phyloP scores from a whole-genome alignment of 1,284 basidiomycete species.

The Ganoderma sinense region DNA sequence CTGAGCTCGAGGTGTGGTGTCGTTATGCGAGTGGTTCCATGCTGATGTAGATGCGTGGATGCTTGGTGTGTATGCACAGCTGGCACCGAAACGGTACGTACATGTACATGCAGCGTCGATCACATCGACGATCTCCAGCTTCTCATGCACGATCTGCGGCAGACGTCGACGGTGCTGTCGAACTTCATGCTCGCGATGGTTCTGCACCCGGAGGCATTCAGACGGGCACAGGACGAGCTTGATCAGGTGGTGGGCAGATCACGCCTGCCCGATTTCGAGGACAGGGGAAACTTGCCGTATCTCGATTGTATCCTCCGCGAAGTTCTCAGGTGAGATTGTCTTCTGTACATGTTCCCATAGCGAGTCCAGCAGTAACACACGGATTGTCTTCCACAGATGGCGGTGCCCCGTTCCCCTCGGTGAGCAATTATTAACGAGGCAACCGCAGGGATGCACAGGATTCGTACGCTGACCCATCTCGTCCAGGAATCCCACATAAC shows the following conservation, averaged over 20 bases:
- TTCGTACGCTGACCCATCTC: neutral
- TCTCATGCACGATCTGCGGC: constrained; percentile 8
- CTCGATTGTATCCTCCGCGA: constrained; percentile 59
- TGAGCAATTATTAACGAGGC: constrained; percentile 19
- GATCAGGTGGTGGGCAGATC: constrained; percentile 55
- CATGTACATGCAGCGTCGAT: neutral
- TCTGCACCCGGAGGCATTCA: constrained; percentile 55
- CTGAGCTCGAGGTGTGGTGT: too few species aligned
- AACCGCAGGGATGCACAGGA: neutral
- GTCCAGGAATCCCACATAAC: constrained; percentile 54
- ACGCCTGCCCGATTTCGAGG: constrained; percentile 54
- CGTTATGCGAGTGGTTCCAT: neutral
- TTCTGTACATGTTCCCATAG: neutral
- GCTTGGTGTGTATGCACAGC: constrained; percentile 29
- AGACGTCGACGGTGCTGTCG: constrained; percentile 55
- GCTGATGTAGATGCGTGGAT: neutral
- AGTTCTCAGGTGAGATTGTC: constrained; percentile 49
- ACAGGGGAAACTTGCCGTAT: constrained; percentile 61
- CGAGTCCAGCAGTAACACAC: neutral
- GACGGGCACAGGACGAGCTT: constrained; percentile 61
- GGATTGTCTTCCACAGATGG: constrained; percentile 30
- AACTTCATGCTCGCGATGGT: constrained; percentile 60
- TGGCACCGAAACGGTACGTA: constrained; percentile 43
- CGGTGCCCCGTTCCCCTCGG: constrained; percentile 36
- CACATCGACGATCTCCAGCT: neutral